These are phyloP conservation scores for Neurospora cerealis DNA, from an alignment of 495 filamentous ascomycete genomes.

Conservation along the genomic window DNA sequence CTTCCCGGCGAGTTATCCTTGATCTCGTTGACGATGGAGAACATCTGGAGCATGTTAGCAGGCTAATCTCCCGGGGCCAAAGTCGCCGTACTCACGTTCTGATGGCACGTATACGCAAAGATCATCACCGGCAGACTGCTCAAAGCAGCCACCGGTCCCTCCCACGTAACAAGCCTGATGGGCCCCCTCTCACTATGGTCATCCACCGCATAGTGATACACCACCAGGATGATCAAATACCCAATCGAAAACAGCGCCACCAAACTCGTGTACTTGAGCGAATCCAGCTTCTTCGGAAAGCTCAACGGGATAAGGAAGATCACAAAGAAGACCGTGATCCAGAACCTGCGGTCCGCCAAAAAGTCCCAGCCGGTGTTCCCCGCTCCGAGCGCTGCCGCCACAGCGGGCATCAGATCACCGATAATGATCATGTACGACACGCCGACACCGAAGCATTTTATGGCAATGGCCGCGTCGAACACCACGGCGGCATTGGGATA, in stretches of 20 bases:
- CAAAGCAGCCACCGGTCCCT: slow-evolving; percentile 65
- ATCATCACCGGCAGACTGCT: slow-evolving; percentile 89
- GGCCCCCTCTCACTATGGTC: slow-evolving; percentile 59
- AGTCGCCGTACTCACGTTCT: slow-evolving; percentile 56
- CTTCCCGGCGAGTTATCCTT: slow-evolving; percentile 67
- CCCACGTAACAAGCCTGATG: slow-evolving; percentile 65
- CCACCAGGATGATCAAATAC: slow-evolving; percentile 82
- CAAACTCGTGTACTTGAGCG: slow-evolving; percentile 92
- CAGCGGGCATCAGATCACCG: slow-evolving; percentile 94
- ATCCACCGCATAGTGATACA: slow-evolving; percentile 84
- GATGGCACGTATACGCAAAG: slow-evolving; percentile 97
- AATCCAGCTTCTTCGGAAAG: slow-evolving; percentile 83
- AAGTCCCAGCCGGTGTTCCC: slow-evolving; percentile 51
- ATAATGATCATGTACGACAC: slow-evolving; percentile 98
- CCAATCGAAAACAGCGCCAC: slow-evolving; percentile 86
- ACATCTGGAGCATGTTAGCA: slow-evolving; percentile 58
- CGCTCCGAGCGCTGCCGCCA: slow-evolving; percentile 60
- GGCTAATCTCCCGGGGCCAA: background rate
- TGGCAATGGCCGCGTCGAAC: slow-evolving; percentile 91
- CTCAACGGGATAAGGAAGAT: slow-evolving; percentile 88
- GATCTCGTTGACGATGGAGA: slow-evolving; percentile 95
- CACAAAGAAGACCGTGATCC: slow-evolving; percentile 97
- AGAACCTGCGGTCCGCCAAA: slow-evolving; percentile 83
- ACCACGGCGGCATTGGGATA: slow-evolving; percentile 94
- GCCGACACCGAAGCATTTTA: slow-evolving; percentile 97